A percentile compares a stretch with the other conserved stretches of the same genome.
These are phyloP conservation scores for Picea abies DNA, from an alignment of 83 land plant species.

Conservation along the genomic window DNA sequence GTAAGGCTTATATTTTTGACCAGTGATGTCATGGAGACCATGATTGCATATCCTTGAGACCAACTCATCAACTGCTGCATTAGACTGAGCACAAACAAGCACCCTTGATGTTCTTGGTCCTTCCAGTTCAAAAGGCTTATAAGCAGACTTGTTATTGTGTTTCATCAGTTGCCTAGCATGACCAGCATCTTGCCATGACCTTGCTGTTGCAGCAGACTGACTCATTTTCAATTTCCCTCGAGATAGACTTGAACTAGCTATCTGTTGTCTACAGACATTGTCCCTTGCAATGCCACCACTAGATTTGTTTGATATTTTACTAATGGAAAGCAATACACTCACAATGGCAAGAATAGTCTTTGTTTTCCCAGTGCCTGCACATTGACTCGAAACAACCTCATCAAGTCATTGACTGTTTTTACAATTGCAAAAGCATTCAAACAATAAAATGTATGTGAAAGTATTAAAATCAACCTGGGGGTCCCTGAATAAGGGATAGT, in stretches of 20 bases:
- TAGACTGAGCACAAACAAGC: constrained; percentile 97
- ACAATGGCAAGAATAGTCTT: constrained; percentile 89
- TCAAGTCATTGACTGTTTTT: neutral
- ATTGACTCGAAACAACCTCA: constrained; percentile 9
- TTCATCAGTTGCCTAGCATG: constrained; percentile 67
- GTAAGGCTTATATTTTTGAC: constrained; percentile 71
- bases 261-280: neutral
- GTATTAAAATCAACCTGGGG: constrained; percentile 71
- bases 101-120: constrained; percentile 55
- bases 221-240: constrained; percentile 20
- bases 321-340: constrained; percentile 67
- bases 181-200: constrained; percentile 95
- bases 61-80: constrained; percentile 98
- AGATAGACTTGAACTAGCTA: neutral
- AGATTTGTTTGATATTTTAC: constrained; percentile 4
- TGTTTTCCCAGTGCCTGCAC: constrained; percentile 94
- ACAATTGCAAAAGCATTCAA: neutral
- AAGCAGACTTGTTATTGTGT: constrained; percentile 31
- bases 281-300: constrained; percentile 7
- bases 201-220: constrained; percentile 71
- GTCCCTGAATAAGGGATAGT: constrained; percentile 93
- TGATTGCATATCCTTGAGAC: constrained; percentile 73
- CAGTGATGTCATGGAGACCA: constrained; percentile 76
- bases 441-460: neutral
- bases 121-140: constrained; percentile 24